Evolutionary conservation across 768 basidiomycete species (phyloP), one percentile per base, ranked within the genome.

Genomic region (Gyrodon lividus): DNA sequence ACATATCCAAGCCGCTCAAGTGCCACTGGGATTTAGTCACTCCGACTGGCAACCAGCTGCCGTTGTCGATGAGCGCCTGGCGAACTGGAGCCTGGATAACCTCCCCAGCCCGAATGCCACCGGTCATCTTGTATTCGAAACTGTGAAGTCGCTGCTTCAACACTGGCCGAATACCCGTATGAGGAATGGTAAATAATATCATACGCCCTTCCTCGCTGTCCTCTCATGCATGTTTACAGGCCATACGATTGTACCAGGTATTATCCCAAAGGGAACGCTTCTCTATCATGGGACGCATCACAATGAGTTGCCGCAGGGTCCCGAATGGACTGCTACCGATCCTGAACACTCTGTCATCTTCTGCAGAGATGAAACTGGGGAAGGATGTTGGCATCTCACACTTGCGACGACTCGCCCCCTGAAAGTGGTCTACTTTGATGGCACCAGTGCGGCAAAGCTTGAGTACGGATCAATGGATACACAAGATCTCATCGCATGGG

Each of bases 161-260:
- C 64, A 68, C 22, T 74, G 71, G 71, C 63, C 72, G 3, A 74
- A 74, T 48, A 71, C 69, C 1, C 61, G 68, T 12, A 68, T 66
- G 41, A 66, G 68, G n/a, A 71, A 71, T 56, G 71, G 71, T 63
- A 20, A 13, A 51, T n/a, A 22, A 30, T 13, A 7, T 5, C 16
- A 7, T 5, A 10, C 9, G 17, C 6, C 14, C 10, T 20, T 4
- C 12, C 23, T 42, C 2, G 22, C 17, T 8, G 8, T 40, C 19
- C 9, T 30, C 13, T 23, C 4, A 7, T 30, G 10, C 7, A 13
- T 23, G n/a, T 28, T 37, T 45, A 16, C 9, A 69, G 64, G 67
- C 1, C 69, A 70, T 28, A 65, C 34, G 39, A 54, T 72, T 8
- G 61, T 70, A 19, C 68, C 68, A 5, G 70, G 63, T 1, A 55